phyloP scores from a whole-genome alignment of 1,284 basidiomycete species.

The Rhodotorula sp. region DNA sequence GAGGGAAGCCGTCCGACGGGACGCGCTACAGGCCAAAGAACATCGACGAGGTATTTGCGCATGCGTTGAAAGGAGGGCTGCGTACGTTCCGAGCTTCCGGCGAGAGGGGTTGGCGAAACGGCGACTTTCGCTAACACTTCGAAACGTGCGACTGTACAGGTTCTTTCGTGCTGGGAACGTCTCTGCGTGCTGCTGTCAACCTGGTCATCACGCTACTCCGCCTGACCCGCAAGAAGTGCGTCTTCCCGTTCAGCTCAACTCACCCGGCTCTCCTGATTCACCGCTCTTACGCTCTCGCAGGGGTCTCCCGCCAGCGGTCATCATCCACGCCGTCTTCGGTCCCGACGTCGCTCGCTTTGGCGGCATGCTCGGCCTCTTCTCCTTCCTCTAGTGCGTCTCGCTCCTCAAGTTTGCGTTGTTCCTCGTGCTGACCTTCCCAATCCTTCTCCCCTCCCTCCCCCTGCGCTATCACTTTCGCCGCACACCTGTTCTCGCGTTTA shows the following conservation, averaged over 20 bases:
- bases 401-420: background rate
- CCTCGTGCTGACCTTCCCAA: background rate
- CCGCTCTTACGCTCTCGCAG: conserved; percentile 42
- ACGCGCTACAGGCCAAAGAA: conserved; percentile 66
- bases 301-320: conserved; percentile 58
- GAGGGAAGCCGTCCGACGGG: conserved; percentile 28
- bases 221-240: conserved; percentile 64
- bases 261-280: background rate
- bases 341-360: conserved; percentile 75
- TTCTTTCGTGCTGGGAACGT: conserved; percentile 71
- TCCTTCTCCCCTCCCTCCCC: background rate
- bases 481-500: conserved; percentile 58
- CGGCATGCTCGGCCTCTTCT: conserved; percentile 69
- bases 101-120: too few relatives aligned
- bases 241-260: conserved; percentile 34
- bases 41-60: conserved; percentile 66
- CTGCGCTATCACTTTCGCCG: background rate
- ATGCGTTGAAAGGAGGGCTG: conserved; percentile 69
- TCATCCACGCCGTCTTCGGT: conserved; percentile 76
- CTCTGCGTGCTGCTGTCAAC: conserved; percentile 75
- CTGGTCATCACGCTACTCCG: conserved; percentile 69
- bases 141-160: conserved; percentile 53
- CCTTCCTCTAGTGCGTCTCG: conserved; percentile 35
- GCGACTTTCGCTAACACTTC: conserved; percentile 2
- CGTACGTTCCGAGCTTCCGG: conserved; percentile 57